Conservation (phyloP, 108 stramenopile species). For the Aurantiochytrium sp. region DNA sequence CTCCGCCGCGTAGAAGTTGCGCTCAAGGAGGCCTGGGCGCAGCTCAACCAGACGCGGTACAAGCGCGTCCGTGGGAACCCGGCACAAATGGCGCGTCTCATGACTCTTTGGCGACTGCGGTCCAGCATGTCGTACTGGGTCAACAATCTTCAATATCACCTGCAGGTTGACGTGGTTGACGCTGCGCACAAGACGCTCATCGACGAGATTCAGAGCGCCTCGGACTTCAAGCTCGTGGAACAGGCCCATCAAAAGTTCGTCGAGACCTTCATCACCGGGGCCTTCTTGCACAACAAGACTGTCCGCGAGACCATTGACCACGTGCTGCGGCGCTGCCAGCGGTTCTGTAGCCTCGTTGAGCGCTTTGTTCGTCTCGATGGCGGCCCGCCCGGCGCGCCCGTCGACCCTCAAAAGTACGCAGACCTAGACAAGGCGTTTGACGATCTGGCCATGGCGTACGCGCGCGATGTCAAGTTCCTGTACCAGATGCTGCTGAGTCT, state of each 20-base stretch:
- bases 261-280: background rate
- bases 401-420: background rate
- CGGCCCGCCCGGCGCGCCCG: background rate
- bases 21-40: slow-evolving; percentile 17
- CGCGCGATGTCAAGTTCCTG: slow-evolving; percentile 8
- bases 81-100: slow-evolving; percentile 3
- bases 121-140: slow-evolving; percentile 9
- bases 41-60: slow-evolving; percentile 2
- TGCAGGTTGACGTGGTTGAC: slow-evolving; percentile 20
- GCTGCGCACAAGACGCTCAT: background rate
- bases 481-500: background rate
- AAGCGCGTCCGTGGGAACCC: background rate
- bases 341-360: slow-evolving; percentile 11
- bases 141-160: background rate
- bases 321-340: slow-evolving; percentile 4
- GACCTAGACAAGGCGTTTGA: background rate
- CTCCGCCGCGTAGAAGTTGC: background rate
- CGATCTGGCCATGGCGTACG: background rate
- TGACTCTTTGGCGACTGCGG: slow-evolving; percentile 8
- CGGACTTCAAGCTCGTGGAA: background rate
- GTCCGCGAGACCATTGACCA: background rate
- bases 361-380: background rate
- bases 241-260: background rate
- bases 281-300: slow-evolving; percentile 21
- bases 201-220: background rate